phyloP scores from a whole-genome alignment of 768 basidiomycete genomes.

The Flagelloscypha sp. region DNA sequence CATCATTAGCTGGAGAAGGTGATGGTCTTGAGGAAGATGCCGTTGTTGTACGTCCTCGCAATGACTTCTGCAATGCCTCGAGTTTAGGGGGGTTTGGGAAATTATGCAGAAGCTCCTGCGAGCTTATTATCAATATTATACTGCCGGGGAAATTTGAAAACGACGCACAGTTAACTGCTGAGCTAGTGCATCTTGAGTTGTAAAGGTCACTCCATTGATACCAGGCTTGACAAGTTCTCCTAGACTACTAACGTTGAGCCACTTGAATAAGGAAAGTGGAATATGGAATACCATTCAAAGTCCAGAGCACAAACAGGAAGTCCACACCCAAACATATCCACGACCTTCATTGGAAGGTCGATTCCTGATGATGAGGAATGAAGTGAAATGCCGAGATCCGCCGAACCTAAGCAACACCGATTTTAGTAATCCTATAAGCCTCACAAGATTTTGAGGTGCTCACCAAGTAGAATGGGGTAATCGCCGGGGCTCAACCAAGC shows the following conservation, averaged over 20 bases:
- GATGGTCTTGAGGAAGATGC: conserved; percentile 15
- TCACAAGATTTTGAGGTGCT: conserved; percentile 8
- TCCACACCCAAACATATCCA: conserved; percentile 98
- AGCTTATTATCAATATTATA: conserved; percentile 1
- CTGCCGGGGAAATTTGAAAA: conserved; percentile 3
- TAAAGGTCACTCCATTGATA: conserved; percentile 78
- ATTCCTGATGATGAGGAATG: conserved; percentile 86
- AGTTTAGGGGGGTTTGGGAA: conserved; percentile 56
- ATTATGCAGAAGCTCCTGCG: conserved; percentile 45
- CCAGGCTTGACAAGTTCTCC: conserved; percentile 80
- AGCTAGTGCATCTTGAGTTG: conserved; percentile 57
- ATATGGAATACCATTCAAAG: conserved; percentile 62
- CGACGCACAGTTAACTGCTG: conserved; percentile 56
- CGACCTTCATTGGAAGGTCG: conserved; percentile 98
- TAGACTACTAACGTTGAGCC: conserved; percentile 39
- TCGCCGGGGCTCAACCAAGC: conserved; percentile 86
- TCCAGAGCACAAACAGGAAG: conserved; percentile 87
- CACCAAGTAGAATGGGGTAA: conserved; percentile 83
- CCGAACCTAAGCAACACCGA: conserved; percentile 53
- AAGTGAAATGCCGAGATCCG: conserved; percentile 85
- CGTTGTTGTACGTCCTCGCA: conserved; percentile 25
- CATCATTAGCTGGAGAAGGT: conserved; percentile 16
- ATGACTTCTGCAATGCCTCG: conserved; percentile 40
- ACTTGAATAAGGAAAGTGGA: conserved; percentile 1
- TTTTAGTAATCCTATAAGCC: conserved; percentile 2